These are phyloP conservation scores for Diospyros lotus DNA, from an alignment of 148 eudicot genomes.

Conservation along the genomic window DNA sequence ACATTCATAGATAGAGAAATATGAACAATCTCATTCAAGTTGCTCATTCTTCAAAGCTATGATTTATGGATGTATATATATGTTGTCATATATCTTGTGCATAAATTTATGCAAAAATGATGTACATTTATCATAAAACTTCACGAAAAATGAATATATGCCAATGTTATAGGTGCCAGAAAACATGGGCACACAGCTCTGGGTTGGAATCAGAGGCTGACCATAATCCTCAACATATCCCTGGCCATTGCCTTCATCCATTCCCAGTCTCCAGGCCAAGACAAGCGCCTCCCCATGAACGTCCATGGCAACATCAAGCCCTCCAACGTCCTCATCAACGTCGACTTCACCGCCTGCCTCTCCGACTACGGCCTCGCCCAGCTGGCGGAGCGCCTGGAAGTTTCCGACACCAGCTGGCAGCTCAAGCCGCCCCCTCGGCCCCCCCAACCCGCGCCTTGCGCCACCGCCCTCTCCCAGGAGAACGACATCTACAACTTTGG, in stretches of 20 bases:
- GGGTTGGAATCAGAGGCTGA: slow-evolving; percentile 27
- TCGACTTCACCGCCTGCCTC: slow-evolving; percentile 24
- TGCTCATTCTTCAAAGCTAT: too few species aligned
- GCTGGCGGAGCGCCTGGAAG: slow-evolving; percentile 22
- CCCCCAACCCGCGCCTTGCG: neutral
- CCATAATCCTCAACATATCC: slow-evolving; percentile 23
- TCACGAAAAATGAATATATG: too few species aligned
- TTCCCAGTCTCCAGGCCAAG: slow-evolving; percentile 16
- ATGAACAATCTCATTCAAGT: too few species aligned
- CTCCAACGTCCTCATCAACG: slow-evolving; percentile 31
- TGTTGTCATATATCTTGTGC: too few species aligned
- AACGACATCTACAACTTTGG: slow-evolving; percentile 34
- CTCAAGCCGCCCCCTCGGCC: slow-evolving; percentile 6
- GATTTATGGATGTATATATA: too few species aligned
- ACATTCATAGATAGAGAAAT: too few species aligned
- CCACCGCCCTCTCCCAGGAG: slow-evolving; percentile 16
- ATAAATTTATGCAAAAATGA: too few species aligned
- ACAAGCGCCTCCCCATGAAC: slow-evolving; percentile 22
- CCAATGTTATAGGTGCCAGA: slow-evolving; percentile 17
- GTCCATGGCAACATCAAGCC: slow-evolving; percentile 35
- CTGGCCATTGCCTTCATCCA: slow-evolving; percentile 34
- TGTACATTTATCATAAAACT: too few species aligned
- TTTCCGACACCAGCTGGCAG: slow-evolving; percentile 13
- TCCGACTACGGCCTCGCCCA: slow-evolving; percentile 37
- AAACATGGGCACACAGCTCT: slow-evolving; percentile 32